Percentiles rank a stretch among this genome's conserved stretches.
Evolutionary conservation across 768 basidiomycete genomes (phyloP).

Genomic region (Wakefieldia striispora): DNA sequence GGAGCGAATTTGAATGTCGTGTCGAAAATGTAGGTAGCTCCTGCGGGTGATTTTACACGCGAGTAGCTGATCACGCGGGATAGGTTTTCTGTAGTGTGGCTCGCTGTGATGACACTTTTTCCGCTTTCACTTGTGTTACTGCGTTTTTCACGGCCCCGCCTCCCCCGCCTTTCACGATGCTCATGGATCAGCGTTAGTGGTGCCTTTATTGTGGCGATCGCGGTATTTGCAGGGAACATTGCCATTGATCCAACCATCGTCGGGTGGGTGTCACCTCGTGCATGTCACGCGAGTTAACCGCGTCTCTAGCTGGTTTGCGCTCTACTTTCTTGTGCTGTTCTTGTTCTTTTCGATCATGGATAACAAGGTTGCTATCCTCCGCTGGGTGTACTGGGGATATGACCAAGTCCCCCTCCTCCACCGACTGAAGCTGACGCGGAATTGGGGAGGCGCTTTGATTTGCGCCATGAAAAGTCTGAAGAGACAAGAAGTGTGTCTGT

Average conservation of each 20-base stretch:
- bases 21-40: slow-evolving; percentile 51
- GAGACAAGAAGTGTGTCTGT: slow-evolving; percentile 55
- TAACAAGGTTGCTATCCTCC: slow-evolving; percentile 52
- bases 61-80: not conserved
- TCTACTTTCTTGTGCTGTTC: slow-evolving; percentile 55
- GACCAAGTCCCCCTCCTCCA: slow-evolving; percentile 58
- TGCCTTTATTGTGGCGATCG: slow-evolving; percentile 40
- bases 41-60: not conserved
- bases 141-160: slow-evolving; percentile 62
- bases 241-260: slow-evolving; percentile 53
- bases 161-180: slow-evolving; percentile 43
- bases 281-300: not conserved
- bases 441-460: slow-evolving; percentile 46
- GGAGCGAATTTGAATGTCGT: slow-evolving; percentile 51
- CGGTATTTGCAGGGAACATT: slow-evolving; percentile 59
- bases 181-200: slow-evolving; percentile 40
- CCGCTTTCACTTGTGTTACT: slow-evolving; percentile 58
- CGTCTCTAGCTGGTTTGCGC: slow-evolving; percentile 53
- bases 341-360: slow-evolving; percentile 47
- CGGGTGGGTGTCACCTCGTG: slow-evolving; percentile 38
- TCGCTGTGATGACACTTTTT: slow-evolving; percentile 63
- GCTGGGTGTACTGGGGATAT: slow-evolving; percentile 59
- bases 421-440: slow-evolving; percentile 33
- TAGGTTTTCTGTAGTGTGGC: slow-evolving; percentile 68
- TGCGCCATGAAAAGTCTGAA: slow-evolving; percentile 44